Percentiles rank a stretch among this genome's conserved stretches.
Conservation (phyloP, 2,329 filamentous ascomycete species). For the Trichoderma sp. region DNA sequence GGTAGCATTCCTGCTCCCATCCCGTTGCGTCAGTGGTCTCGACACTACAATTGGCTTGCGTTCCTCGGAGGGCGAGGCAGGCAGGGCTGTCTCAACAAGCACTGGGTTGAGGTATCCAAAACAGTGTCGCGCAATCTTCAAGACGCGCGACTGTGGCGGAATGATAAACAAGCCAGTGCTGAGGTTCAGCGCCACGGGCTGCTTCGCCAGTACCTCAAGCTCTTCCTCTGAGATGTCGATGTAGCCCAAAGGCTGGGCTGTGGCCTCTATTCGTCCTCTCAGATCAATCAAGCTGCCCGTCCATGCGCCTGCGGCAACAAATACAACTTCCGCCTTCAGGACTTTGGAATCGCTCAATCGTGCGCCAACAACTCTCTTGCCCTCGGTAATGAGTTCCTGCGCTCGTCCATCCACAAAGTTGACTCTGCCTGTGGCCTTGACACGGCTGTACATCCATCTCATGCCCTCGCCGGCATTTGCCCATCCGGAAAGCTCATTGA, state of each 20-base stretch:
- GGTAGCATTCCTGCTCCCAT: conserved; percentile 40
- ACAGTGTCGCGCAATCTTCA: conserved; percentile 69
- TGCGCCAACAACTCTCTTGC: conserved; percentile 53
- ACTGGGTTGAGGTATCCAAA: conserved; percentile 64
- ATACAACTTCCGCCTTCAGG: conserved; percentile 63
- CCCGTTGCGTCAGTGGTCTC: conserved; percentile 36
- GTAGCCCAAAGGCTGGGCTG: conserved; percentile 79
- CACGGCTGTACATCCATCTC: conserved; percentile 57
- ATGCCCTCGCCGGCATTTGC: conserved; percentile 72
- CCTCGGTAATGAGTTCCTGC: conserved; percentile 40
- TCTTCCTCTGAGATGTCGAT: conserved; percentile 71
- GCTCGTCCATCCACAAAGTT: conserved; percentile 53
- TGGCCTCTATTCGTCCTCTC: conserved; percentile 71
- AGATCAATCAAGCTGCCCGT: conserved; percentile 75
- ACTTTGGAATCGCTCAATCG: conserved; percentile 36
- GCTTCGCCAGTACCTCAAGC: conserved; percentile 59
- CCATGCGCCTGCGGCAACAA: conserved; percentile 88
- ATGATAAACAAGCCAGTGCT: conserved; percentile 72
- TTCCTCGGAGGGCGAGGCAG: conserved; percentile 29
- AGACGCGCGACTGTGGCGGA: conserved; percentile 58
- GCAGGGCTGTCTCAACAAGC: conserved; percentile 36
- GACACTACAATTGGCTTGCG: conserved; percentile 36
- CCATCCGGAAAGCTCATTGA: conserved; percentile 76
- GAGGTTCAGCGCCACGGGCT: conserved; percentile 73
- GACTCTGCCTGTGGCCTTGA: conserved; percentile 55